phyloP scores from a whole-genome alignment of 192 early-diverging fungal genomes.

The Backusella sp. region DNA sequence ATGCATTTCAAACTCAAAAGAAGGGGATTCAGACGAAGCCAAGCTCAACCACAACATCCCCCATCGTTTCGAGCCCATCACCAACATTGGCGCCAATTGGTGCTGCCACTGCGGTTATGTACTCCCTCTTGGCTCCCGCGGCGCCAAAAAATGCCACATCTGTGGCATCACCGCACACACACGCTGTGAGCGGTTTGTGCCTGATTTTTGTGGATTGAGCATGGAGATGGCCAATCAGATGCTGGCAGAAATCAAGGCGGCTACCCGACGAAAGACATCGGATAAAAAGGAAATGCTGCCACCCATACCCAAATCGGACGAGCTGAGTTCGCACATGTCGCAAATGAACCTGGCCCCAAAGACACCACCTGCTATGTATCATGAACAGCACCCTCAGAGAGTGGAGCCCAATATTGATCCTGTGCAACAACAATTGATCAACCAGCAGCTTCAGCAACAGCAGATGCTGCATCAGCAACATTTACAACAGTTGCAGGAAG shows the following conservation, averaged over 20 bases:
- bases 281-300: too few relatives aligned
- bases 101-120: constrained; percentile 98
- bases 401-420: too few relatives aligned
- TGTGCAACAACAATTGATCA: background rate
- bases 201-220: constrained; percentile 90
- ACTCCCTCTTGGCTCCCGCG: constrained; percentile 79
- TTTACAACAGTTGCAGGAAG: background rate
- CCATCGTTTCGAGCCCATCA: constrained; percentile 86
- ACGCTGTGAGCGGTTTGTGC: constrained; percentile 79
- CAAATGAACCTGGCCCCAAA: background rate
- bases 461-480: background rate
- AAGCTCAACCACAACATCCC: constrained; percentile 90
- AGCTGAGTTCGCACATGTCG: background rate
- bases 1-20: constrained; percentile 76
- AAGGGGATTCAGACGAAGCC: constrained; percentile 62
- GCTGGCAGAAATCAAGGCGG: constrained; percentile 75
- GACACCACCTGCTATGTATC: background rate
- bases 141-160: constrained; percentile 52
- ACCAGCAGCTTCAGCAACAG: background rate
- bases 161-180: constrained; percentile 81
- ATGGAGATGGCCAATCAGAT: constrained; percentile 86
- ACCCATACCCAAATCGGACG: too few relatives aligned
- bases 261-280: constrained; percentile 20
- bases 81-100: constrained; percentile 87
- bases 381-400: background rate